phyloP scores from a whole-genome alignment of 2,329 filamentous ascomycete genomes.

The Stagonosporopsis chrysanthemi region DNA sequence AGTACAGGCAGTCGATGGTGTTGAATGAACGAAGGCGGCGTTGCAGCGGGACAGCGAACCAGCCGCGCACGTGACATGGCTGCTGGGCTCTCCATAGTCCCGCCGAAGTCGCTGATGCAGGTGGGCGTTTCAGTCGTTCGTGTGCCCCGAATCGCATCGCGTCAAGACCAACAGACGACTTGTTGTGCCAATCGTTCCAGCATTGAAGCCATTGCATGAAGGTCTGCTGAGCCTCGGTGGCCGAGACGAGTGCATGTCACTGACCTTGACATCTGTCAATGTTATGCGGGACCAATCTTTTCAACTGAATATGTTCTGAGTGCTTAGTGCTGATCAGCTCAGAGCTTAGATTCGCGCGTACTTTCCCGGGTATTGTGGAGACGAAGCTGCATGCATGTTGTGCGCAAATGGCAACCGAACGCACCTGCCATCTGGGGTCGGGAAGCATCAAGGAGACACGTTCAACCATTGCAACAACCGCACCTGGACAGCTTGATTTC shows the following conservation, averaged over 20 bases:
- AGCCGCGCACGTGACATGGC: constrained; percentile 5
- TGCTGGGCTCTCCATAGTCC: background rate
- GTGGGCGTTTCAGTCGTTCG: constrained; percentile 8
- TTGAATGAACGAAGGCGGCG: background rate
- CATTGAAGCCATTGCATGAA: constrained; percentile 1
- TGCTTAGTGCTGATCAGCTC: constrained; percentile 11
- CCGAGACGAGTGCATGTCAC: constrained; percentile 9
- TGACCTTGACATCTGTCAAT: constrained; percentile 17
- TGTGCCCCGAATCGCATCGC: background rate
- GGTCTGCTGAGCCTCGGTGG: constrained; percentile 1
- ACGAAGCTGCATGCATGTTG: constrained; percentile 17
- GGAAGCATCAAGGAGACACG: constrained; percentile 16
- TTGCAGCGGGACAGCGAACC: background rate
- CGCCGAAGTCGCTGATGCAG: background rate
- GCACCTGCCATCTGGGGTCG: constrained; percentile 15
- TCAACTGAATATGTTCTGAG: background rate
- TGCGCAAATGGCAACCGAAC: constrained; percentile 16
- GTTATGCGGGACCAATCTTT: background rate
- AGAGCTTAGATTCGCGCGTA: constrained; percentile 4
- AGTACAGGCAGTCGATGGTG: background rate
- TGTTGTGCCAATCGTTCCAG: background rate
- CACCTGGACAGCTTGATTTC: constrained; percentile 7
- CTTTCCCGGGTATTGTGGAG: constrained; percentile 13
- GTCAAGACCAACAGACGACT: background rate
- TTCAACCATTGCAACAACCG: constrained; percentile 10